These are phyloP conservation scores for Botryosphaeria agaves DNA, from an alignment of 2,329 filamentous ascomycete genomes.

Conservation along the genomic window DNA sequence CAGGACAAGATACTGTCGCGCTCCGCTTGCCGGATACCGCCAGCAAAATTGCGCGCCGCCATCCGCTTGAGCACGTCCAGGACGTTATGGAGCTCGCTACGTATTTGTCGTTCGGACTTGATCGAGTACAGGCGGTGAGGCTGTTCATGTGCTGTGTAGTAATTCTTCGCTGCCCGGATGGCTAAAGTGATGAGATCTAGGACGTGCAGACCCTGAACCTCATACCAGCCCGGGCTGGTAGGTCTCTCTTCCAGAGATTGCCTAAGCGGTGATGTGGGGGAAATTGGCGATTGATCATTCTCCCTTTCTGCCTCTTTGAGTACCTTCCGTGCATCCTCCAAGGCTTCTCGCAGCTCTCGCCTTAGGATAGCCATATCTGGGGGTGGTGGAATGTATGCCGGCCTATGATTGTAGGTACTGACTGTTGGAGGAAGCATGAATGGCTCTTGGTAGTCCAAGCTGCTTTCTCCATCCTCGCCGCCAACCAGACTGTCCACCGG, in stretches of 20 bases:
- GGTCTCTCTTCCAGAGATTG: too few species aligned
- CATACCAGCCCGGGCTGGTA: conserved; percentile 62
- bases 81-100: conserved; percentile 66
- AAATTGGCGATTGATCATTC: conserved; percentile 7
- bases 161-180: conserved; percentile 90
- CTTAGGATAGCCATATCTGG: conserved; percentile 71
- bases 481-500: conserved; percentile 36
- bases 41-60: conserved; percentile 71
- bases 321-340: conserved; percentile 52
- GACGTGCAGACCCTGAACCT: conserved; percentile 81
- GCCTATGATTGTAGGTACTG: conserved; percentile 82
- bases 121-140: conserved; percentile 74
- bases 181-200: conserved; percentile 85
- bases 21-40: conserved; percentile 67
- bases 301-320: conserved; percentile 20
- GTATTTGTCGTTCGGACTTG: conserved; percentile 71
- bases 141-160: conserved; percentile 84
- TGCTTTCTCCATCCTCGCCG: conserved; percentile 26
- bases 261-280: conserved; percentile 9
- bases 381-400: conserved; percentile 65
- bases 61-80: conserved; percentile 86
- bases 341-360: conserved; percentile 44
- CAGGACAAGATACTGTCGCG: conserved; percentile 57
- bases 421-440: conserved; percentile 91
- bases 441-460: conserved; percentile 44